These are phyloP conservation scores for Drosera capensis DNA, from an alignment of 148 eudicot genomes.

Conservation along the genomic window DNA sequence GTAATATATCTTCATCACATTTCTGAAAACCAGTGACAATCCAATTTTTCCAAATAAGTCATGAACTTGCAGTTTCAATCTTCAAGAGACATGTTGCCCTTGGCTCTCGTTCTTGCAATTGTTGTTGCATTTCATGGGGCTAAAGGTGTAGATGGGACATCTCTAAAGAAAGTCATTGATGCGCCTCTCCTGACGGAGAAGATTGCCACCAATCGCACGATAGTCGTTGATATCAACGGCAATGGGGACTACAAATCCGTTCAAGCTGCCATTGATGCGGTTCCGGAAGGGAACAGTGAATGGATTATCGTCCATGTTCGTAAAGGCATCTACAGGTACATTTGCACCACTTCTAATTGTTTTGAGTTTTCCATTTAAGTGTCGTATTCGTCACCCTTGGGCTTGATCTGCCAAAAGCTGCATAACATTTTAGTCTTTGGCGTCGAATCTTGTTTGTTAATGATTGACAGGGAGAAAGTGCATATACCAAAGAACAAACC, in stretches of 20 bases:
- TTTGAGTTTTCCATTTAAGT: no score
- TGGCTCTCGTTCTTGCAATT: no score
- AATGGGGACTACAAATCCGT: constrained; percentile 47
- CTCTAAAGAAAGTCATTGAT: constrained; percentile 21
- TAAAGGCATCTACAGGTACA: constrained; percentile 58
- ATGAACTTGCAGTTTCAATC: no score
- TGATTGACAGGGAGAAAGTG: constrained; percentile 58
- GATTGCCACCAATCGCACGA: constrained; percentile 25
- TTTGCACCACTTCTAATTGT: no score
- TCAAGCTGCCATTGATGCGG: constrained; percentile 66
- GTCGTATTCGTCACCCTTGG: not conserved
- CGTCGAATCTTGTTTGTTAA: not conserved
- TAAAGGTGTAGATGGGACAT: no score
- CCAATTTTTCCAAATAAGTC: no score
- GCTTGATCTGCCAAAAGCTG: no score
- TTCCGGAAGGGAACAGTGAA: constrained; percentile 53
- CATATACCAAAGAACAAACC: constrained; percentile 45
- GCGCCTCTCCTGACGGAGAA: constrained; percentile 25
- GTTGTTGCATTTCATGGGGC: no score
- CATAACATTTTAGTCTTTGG: no score
- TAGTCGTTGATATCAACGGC: constrained; percentile 53
- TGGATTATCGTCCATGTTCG: constrained; percentile 67
- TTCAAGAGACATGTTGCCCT: no score
- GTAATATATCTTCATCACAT: no score
- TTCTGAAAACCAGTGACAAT: no score